Conservation (phyloP, 805 yeast genomes). For the Candida arabinofermentans region DNA sequence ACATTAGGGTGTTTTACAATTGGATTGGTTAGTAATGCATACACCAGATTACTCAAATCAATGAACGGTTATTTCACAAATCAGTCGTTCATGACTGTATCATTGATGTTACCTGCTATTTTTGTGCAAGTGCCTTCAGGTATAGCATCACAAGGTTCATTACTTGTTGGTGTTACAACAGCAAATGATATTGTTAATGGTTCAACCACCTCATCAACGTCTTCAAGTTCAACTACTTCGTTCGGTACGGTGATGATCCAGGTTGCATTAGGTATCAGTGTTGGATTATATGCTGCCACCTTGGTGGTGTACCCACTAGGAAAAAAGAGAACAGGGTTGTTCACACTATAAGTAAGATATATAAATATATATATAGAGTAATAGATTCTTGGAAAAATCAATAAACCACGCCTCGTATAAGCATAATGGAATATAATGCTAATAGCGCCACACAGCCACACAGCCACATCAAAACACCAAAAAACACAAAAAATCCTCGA, state of each 20-base stretch:
- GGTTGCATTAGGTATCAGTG: constrained; percentile 90
- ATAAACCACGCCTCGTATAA: too few species aligned
- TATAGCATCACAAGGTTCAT: constrained; percentile 83
- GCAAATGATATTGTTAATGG: constrained; percentile 61
- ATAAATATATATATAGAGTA: not conserved
- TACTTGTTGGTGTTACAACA: constrained; percentile 71
- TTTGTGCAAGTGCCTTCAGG: constrained; percentile 96
- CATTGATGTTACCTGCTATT: constrained; percentile 94
- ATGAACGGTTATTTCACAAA: constrained; percentile 21
- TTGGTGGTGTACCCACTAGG: constrained; percentile 90
- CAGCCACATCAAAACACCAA: too few species aligned
- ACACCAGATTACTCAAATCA: constrained; percentile 83
- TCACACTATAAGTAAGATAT: constrained; percentile 51
- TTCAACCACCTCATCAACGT: constrained; percentile 3
- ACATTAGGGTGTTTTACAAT: constrained; percentile 89
- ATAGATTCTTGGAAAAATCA: not conserved
- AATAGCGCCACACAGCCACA: too few species aligned
- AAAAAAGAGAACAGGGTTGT: constrained; percentile 81
- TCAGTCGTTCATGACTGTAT: constrained; percentile 63
- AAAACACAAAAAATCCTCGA: too few species aligned
- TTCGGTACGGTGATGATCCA: constrained; percentile 89
- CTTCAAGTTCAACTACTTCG: constrained; percentile 22
- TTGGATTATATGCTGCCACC: constrained; percentile 89
- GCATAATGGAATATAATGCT: too few species aligned
- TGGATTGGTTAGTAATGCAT: constrained; percentile 83